Conservation (phyloP, 345 rosid genomes). For the Streptanthus diversifolius region DNA sequence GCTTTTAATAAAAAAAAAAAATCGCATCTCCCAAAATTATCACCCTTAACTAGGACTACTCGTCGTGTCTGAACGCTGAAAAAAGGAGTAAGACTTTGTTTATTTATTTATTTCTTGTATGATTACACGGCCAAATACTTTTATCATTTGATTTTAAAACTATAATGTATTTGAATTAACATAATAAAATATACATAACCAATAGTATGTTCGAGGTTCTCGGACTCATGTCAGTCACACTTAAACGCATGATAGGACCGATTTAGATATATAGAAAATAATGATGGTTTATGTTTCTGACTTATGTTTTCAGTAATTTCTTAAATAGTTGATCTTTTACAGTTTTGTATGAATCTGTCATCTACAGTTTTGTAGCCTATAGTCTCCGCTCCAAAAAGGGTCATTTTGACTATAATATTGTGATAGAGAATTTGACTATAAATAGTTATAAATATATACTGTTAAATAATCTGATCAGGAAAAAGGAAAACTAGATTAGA, state of each 20-base stretch:
- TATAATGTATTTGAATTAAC: neutral
- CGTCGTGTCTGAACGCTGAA: constrained; percentile 21
- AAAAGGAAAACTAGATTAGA: too few relatives aligned
- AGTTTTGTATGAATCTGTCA: neutral
- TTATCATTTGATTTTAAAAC: neutral
- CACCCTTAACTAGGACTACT: constrained; percentile 17
- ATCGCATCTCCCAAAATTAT: constrained; percentile 16
- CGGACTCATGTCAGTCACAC: constrained; percentile 1
- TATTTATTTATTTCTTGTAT: neutral
- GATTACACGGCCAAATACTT: neutral
- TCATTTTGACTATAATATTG: constrained; percentile 15
- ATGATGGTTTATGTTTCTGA: neutral
- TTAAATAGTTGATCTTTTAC: neutral
- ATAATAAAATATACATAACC: neutral
- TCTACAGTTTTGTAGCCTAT: neutral
- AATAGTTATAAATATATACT: neutral
- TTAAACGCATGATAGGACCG: neutral
- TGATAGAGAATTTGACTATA: neutral
- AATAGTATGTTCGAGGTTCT: neutral
- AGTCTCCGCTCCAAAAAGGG: neutral
- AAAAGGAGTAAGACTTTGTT: constrained; percentile 8
- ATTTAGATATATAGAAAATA: neutral
- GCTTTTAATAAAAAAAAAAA: neutral
- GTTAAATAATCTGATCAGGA: too few relatives aligned
- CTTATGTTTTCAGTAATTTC: neutral